Evolutionary conservation across 2,329 filamentous ascomycete genomes (phyloP), one percentile per base, ranked within the genome.

Genomic region (Penicillium sp.): DNA sequence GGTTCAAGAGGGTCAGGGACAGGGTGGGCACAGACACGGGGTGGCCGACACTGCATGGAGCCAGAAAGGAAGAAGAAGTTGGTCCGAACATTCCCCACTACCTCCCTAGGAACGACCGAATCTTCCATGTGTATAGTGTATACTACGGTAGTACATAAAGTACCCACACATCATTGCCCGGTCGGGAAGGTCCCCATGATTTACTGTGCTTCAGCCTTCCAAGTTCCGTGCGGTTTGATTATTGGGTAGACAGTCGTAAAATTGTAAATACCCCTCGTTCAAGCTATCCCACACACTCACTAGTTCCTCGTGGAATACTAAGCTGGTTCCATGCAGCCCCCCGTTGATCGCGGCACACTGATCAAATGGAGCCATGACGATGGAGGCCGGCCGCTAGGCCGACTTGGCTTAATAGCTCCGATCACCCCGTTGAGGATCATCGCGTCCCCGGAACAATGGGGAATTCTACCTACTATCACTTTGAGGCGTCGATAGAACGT

Each of bases 1-100:
- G 52, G 52, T 43, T 43, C 33, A 33, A 14, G 16, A 44, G 43
- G 44, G 39, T 24, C 16, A 56, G 49, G 60, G 61, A 63, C 63
- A 54, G 65, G 44, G 40, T 33, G 54, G 49, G 61, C 65, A 64
- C 65, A 53, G 65, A 67, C 63, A 62, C 63, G 63, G 64, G 57
- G 60, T 39, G 56, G 50, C 61, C 65, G 63, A 59, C 50, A 52
- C 39, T 66, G 64, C 64, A 66, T 62, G 59, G 52, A 55, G 58
- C 58, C 60, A 55, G 39, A 53, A 39, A 41, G 31, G 44, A 61
- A 50, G 36, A 47, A 58, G 55, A 56, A 60, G 52, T 27, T 52
- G 33, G 49, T 46, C 44, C 50, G 56, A 60, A 59, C 54, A 54
- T 50, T 54, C 22, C 53, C 60, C 58, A 55, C 58, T 27, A 22